Conservation (phyloP, 176 grass and related monocot species). For the Hsuehochloa calcarea region DNA sequence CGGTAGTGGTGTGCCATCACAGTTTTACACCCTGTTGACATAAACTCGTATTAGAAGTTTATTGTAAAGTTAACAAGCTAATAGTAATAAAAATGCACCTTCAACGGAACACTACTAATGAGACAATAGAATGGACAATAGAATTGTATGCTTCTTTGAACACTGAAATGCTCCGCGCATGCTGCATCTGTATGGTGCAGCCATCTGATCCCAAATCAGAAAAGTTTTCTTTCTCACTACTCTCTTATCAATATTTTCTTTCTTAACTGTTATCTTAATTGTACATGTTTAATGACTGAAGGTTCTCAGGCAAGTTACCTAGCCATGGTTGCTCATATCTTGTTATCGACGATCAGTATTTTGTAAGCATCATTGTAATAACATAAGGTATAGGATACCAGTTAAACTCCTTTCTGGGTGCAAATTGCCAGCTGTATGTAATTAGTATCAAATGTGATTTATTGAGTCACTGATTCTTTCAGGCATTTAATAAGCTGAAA, state of each 20-base stretch:
- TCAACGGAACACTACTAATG: background rate
- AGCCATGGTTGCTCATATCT: background rate
- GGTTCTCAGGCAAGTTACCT: background rate
- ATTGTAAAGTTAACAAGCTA: constrained; percentile 6
- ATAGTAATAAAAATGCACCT: constrained; percentile 4
- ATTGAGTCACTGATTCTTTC: constrained; percentile 17
- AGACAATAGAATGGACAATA: background rate
- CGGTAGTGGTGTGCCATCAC: background rate
- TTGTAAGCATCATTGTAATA: background rate
- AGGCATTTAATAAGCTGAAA: constrained; percentile 44
- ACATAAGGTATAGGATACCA: background rate
- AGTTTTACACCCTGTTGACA: constrained; percentile 20
- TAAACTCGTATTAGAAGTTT: constrained; percentile 11
- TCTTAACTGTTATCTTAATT: background rate
- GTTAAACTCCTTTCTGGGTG: background rate
- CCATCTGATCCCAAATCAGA: background rate
- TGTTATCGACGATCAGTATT: background rate
- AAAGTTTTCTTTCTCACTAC: background rate
- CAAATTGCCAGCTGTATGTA: background rate
- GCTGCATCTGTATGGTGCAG: background rate
- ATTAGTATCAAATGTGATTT: background rate
- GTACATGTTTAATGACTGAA: background rate
- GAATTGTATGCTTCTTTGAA: background rate
- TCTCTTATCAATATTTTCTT: background rate
- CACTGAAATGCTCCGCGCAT: background rate